Evolutionary conservation across 805 yeast genomes (phyloP).

Genomic region (Myxozyma udenii): DNA sequence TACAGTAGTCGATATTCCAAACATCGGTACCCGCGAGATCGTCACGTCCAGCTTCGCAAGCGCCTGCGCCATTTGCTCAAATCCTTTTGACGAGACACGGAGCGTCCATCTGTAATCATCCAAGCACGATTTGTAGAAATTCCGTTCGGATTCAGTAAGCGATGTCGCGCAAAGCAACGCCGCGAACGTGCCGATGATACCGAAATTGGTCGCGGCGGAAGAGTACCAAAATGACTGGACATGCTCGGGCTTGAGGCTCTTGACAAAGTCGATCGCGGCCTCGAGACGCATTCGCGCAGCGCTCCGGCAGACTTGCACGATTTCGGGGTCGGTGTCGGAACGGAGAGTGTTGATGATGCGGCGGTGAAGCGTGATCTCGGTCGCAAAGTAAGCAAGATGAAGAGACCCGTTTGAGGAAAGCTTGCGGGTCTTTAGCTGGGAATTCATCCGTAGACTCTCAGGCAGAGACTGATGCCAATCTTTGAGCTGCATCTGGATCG

Average conservation of each 20-base stretch:
- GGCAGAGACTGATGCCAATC: slow-evolving; percentile 41
- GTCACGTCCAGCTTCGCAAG: slow-evolving; percentile 67
- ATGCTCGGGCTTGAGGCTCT: slow-evolving; percentile 30
- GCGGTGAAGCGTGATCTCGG: slow-evolving; percentile 34
- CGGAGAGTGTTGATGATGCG: slow-evolving; percentile 45
- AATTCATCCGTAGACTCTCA: slow-evolving; percentile 38
- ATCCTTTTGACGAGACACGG: slow-evolving; percentile 69
- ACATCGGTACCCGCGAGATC: slow-evolving; percentile 64
- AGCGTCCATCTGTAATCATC: slow-evolving; percentile 74
- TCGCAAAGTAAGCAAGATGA: slow-evolving; percentile 33
- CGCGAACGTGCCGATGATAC: slow-evolving; percentile 37
- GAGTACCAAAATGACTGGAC: slow-evolving; percentile 34
- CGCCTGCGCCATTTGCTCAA: slow-evolving; percentile 75
- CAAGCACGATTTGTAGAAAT: slow-evolving; percentile 62
- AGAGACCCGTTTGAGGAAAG: slow-evolving; percentile 57
- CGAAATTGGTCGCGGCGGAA: slow-evolving; percentile 27
- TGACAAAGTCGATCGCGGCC: slow-evolving; percentile 34
- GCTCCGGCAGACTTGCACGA: slow-evolving; percentile 25
- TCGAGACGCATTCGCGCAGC: slow-evolving; percentile 36
- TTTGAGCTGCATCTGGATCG: slow-evolving; percentile 35
- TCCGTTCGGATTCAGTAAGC: slow-evolving; percentile 67
- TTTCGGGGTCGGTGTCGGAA: slow-evolving; percentile 39
- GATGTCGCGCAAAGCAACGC: slow-evolving; percentile 30
- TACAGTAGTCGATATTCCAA: slow-evolving; percentile 8
- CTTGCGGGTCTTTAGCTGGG: slow-evolving; percentile 63